Conservation (phyloP, 2,329 filamentous ascomycete genomes). For the Teratosphaeriaceae sp. region DNA sequence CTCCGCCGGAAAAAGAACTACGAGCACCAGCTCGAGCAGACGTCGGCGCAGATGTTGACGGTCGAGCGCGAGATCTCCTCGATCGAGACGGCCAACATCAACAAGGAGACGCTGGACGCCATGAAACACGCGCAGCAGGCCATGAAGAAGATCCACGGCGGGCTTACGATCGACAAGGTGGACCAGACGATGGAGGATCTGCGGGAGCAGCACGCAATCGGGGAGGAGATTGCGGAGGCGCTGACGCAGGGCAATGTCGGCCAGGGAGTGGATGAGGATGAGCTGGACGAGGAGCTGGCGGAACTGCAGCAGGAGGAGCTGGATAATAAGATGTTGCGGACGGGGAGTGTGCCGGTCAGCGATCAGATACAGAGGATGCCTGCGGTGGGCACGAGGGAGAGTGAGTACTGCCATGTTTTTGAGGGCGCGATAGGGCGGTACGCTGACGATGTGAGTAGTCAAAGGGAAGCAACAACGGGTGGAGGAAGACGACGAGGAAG, state of each 20-base stretch:
- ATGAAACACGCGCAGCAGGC: slow-evolving; percentile 88
- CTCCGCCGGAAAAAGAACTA: slow-evolving; percentile 91
- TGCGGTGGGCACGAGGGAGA: slow-evolving; percentile 63
- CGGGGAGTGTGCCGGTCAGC: slow-evolving; percentile 73
- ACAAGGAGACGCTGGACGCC: slow-evolving; percentile 87
- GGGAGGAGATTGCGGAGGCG: slow-evolving; percentile 83
- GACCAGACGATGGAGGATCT: slow-evolving; percentile 92
- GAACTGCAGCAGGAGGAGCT: slow-evolving; percentile 84
- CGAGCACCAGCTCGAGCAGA: slow-evolving; percentile 88
- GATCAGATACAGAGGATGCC: slow-evolving; percentile 75
- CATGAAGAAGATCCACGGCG: slow-evolving; percentile 89
- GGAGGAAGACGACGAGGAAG: slow-evolving; percentile 92
- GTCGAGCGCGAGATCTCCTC: slow-evolving; percentile 93
- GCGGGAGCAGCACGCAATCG: slow-evolving; percentile 85
- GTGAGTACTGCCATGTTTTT: slow-evolving; percentile 51
- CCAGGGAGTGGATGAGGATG: slow-evolving; percentile 74
- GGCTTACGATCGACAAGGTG: slow-evolving; percentile 88
- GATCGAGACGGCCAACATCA: slow-evolving; percentile 98
- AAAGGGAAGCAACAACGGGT: slow-evolving; percentile 38
- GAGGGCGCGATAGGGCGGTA: background rate
- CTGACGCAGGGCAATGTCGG: slow-evolving; percentile 65
- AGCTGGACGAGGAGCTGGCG: slow-evolving; percentile 80
- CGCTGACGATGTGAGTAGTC: slow-evolving; percentile 25
- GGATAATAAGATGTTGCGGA: slow-evolving; percentile 89
- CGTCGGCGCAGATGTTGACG: slow-evolving; percentile 79